These are phyloP conservation scores for Metschnikowia lochheadii DNA, from an alignment of 805 yeast species.

Conservation along the genomic window DNA sequence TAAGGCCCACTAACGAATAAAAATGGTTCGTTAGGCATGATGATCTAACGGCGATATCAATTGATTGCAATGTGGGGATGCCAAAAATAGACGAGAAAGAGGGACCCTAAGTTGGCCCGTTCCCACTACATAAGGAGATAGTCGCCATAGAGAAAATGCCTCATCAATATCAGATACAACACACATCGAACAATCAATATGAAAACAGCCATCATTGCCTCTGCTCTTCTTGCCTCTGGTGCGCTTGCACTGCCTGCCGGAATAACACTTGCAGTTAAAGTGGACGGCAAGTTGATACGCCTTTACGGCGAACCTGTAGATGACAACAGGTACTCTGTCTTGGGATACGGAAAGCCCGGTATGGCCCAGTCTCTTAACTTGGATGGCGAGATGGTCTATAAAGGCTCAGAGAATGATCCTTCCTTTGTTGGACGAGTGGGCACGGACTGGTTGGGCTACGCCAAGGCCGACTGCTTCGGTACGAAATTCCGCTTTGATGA, in stretches of 20 bases:
- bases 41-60: too few species aligned
- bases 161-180: too few species aligned
- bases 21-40: too few species aligned
- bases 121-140: too few species aligned
- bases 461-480: background rate
- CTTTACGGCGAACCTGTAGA: background rate
- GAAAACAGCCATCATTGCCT: background rate
- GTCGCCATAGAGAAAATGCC: too few species aligned
- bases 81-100: too few species aligned
- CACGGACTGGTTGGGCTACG: background rate
- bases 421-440: background rate
- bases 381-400: background rate
- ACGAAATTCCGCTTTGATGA: background rate
- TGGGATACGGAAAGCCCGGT: background rate
- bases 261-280: background rate
- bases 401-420: background rate
- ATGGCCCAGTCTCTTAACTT: background rate
- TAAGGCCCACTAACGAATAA: too few species aligned
- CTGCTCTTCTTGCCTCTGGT: background rate
- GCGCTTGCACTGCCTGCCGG: background rate
- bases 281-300: background rate
- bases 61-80: too few species aligned
- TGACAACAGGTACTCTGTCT: background rate
- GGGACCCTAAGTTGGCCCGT: too few species aligned
- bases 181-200: background rate